A percentile compares a stretch with the other conserved stretches of the same genome.
These are phyloP conservation scores for Nothophaeocryptopus gaeumannii DNA, from an alignment of 2,329 filamentous ascomycete species.

Conservation along the genomic window DNA sequence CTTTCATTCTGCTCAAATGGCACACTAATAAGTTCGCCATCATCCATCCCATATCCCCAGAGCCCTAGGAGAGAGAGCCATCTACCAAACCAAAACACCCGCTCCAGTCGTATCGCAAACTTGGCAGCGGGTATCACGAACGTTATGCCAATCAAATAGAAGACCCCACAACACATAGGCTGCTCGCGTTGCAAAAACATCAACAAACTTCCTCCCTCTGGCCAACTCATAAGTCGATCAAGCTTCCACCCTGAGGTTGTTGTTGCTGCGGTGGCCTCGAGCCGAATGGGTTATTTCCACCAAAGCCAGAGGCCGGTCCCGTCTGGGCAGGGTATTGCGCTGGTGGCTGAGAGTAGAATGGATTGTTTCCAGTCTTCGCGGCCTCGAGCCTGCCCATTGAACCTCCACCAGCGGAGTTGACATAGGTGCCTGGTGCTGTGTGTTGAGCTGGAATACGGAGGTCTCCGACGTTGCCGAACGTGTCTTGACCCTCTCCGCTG, in stretches of 20 bases:
- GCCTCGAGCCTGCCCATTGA: conserved; percentile 64
- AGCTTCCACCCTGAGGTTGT: conserved; percentile 48
- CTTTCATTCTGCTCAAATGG: too few species aligned
- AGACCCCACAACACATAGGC: too few species aligned
- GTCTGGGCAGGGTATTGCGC: conserved; percentile 52
- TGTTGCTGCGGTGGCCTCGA: conserved; percentile 45
- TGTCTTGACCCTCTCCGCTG: conserved; percentile 89
- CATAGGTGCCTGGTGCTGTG: conserved; percentile 90
- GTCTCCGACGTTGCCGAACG: conserved; percentile 95
- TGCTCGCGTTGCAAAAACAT: too few species aligned
- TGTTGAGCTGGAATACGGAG: conserved; percentile 94
- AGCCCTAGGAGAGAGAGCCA: too few species aligned
- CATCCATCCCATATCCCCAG: too few species aligned
- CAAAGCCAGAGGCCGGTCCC: conserved; percentile 49
- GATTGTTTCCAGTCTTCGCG: conserved; percentile 73
- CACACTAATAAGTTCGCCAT: too few species aligned
- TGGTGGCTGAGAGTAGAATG: conserved; percentile 69
- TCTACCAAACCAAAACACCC: too few species aligned
- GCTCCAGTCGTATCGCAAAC: background rate
- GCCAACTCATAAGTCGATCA: conserved; percentile 55
- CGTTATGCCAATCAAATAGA: conserved; percentile 5
- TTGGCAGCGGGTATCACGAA: conserved; percentile 13
- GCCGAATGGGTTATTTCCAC: conserved; percentile 57
- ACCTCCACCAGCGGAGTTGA: conserved; percentile 90
- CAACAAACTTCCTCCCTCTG: too few species aligned